Conservation (phyloP, 495 filamentous ascomycete species). For the Pseudomonodictys pantanalensis region DNA sequence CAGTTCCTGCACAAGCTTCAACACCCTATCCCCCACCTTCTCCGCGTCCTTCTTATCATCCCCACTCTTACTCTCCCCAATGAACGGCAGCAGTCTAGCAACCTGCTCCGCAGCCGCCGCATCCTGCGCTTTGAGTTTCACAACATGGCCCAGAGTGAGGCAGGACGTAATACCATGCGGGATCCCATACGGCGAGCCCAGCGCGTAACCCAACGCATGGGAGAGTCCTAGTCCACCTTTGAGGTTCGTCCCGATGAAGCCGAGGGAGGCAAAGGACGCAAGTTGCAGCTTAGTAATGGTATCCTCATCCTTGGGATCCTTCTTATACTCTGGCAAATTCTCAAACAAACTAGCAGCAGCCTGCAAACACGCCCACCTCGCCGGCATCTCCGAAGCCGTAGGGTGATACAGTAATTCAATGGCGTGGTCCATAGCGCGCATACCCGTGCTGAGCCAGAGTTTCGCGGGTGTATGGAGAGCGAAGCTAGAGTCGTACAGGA, state of each 20-base stretch:
- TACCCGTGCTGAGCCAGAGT: conserved; percentile 46
- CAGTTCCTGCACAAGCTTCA: conserved; percentile 40
- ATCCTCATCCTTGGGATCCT: conserved; percentile 44
- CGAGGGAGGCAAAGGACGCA: conserved; percentile 46
- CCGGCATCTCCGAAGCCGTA: conserved; percentile 48
- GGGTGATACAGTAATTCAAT: conserved; percentile 52
- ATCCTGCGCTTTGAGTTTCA: conserved; percentile 45
- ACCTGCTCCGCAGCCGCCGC: conserved; percentile 45
- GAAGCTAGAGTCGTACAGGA: conserved; percentile 49
- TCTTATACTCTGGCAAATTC: conserved; percentile 45
- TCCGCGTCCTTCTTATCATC: conserved; percentile 40
- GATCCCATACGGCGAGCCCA: conserved; percentile 51
- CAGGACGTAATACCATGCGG: conserved; percentile 53
- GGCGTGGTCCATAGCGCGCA: conserved; percentile 51
- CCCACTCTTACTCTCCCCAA: conserved; percentile 40
- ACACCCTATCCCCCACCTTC: conserved; percentile 40
- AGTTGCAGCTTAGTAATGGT: conserved; percentile 47
- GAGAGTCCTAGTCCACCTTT: conserved; percentile 47
- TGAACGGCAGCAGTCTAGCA: conserved; percentile 42
- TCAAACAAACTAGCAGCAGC: conserved; percentile 45
- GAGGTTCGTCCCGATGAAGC: conserved; percentile 45
- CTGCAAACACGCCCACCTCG: conserved; percentile 39
- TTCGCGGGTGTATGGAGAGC: conserved; percentile 44
- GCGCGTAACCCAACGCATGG: conserved; percentile 49
- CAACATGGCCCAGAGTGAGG: conserved; percentile 47